phyloP scores from a whole-genome alignment of 2,329 filamentous ascomycete genomes.

The Juglanconis juglandina region DNA sequence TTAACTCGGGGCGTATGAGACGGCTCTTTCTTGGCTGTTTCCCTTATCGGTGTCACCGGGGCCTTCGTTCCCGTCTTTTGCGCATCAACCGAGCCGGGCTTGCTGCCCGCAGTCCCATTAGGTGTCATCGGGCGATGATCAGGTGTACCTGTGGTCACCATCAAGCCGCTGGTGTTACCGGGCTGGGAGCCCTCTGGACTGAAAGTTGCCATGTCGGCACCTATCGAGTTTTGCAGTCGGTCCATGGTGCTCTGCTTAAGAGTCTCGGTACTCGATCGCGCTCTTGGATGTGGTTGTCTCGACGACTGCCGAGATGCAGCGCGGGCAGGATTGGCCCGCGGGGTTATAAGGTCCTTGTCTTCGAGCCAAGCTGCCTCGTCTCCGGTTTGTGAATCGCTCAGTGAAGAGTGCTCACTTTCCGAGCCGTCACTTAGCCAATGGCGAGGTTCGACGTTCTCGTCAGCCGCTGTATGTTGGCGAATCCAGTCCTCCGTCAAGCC shows the following conservation, averaged over 20 bases:
- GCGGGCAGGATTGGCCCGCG: conserved; percentile 34
- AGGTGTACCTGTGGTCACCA: conserved; percentile 5
- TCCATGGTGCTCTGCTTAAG: conserved; percentile 39
- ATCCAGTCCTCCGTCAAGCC: conserved; percentile 84
- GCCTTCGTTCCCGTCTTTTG: conserved; percentile 3
- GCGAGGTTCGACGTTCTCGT: conserved; percentile 65
- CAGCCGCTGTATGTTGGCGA: conserved; percentile 73
- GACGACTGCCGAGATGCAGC: conserved; percentile 30
- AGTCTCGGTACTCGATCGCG: conserved; percentile 55
- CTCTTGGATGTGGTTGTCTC: conserved; percentile 39
- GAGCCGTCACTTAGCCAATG: conserved; percentile 83
- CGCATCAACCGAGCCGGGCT: neutral
- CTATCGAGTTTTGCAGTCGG: conserved; percentile 14
- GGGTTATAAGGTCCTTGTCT: conserved; percentile 46
- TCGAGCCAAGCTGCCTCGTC: conserved; percentile 47
- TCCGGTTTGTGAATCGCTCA: conserved; percentile 62
- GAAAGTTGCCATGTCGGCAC: conserved; percentile 25
- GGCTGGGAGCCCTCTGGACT: conserved; percentile 21
- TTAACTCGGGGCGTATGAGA: conserved; percentile 54
- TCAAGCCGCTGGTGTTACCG: neutral
- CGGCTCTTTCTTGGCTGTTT: conserved; percentile 34
- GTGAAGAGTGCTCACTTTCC: conserved; percentile 71
- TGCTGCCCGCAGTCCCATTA: neutral
- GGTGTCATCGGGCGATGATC: conserved; percentile 11
- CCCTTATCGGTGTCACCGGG: conserved; percentile 26